Conservation (phyloP, 768 basidiomycete genomes). For the Xanthoconium stramineum region DNA sequence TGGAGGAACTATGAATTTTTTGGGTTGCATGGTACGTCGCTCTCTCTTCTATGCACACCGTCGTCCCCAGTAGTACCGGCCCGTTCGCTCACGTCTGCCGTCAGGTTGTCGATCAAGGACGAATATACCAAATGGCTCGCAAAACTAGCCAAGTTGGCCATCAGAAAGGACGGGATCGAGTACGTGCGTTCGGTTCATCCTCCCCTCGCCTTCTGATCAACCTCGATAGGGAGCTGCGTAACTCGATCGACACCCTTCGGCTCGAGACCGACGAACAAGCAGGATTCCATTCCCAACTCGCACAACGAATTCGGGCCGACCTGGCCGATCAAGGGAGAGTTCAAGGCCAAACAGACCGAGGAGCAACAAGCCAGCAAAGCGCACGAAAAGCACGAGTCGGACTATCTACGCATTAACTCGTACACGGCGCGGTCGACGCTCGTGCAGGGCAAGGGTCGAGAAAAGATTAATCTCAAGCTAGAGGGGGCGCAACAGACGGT, state of each 20-base stretch:
- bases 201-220: slow-evolving; percentile 5
- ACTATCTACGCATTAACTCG: slow-evolving; percentile 93
- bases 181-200: slow-evolving; percentile 38
- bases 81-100: neutral
- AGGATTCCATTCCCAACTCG: slow-evolving; percentile 65
- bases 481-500: slow-evolving; percentile 90
- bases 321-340: slow-evolving; percentile 87
- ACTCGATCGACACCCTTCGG: slow-evolving; percentile 74
- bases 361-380: slow-evolving; percentile 86
- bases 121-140: slow-evolving; percentile 87
- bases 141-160: slow-evolving; percentile 68
- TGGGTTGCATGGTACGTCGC: slow-evolving; percentile 88
- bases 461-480: slow-evolving; percentile 83
- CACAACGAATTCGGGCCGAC: slow-evolving; percentile 70
- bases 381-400: slow-evolving; percentile 88
- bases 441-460: slow-evolving; percentile 90
- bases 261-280: slow-evolving; percentile 84
- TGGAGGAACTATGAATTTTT: slow-evolving; percentile 83
- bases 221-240: slow-evolving; percentile 67
- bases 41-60: neutral
- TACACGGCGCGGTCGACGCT: slow-evolving; percentile 90
- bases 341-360: slow-evolving; percentile 84
- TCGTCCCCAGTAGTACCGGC: neutral
- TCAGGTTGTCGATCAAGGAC: slow-evolving; percentile 85
- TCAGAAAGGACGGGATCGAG: slow-evolving; percentile 95